Base-by-base conservation (phyloP, 495 filamentous ascomycete genomes). In the Xylaria venustula region DNA sequence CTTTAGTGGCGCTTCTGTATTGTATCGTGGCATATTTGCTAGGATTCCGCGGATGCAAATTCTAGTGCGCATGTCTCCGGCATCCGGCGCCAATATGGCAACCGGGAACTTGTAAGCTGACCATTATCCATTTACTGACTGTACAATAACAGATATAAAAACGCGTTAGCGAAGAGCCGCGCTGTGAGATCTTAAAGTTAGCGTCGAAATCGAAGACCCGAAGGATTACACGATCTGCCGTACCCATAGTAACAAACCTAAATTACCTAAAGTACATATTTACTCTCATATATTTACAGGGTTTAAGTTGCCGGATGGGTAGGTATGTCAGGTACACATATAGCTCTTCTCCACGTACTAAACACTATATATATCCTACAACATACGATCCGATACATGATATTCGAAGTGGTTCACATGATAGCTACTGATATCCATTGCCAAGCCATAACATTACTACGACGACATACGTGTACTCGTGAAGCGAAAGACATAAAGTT, bases 181-280 rank as follows among this genome's bases (percentile, higher is more conserved):
- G 26, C 53, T 55, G 44, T 4, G 51, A 25, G 51, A 54, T 54
- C 36, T 8, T n/a, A n/a, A n/a, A n/a, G n/a, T n/a, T n/a, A n/a
- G n/a, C n/a, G n/a, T n/a, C n/a, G 11, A 23, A 53, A 7, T 19
- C 23, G 4, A 34, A n/a, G 34, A 9, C n/a, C 8, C 20, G 46
- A 48, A 55, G 53, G 53, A 55, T 55, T 55, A 55, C 26, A 55
- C 53, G 53, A n/a, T 14, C 9, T n/a, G 15, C 36, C 23, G 34
- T 41, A 22, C 36, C 20, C 12, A 41, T 28, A 15, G 23, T 11
- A 19, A 7, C 9, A 44, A 54, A 1, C 7, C 17, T 42, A 54
- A 42, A n/a, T n/a, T n/a, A n/a, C n/a, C n/a, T n/a, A n/a, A n/a
- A n/a, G n/a, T n/a, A n/a, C n/a, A n/a, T n/a, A n/a, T n/a, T n/a